These are phyloP conservation scores for Cadophora luteo-olivacea DNA, from an alignment of 2,329 filamentous ascomycete genomes.

Conservation along the genomic window DNA sequence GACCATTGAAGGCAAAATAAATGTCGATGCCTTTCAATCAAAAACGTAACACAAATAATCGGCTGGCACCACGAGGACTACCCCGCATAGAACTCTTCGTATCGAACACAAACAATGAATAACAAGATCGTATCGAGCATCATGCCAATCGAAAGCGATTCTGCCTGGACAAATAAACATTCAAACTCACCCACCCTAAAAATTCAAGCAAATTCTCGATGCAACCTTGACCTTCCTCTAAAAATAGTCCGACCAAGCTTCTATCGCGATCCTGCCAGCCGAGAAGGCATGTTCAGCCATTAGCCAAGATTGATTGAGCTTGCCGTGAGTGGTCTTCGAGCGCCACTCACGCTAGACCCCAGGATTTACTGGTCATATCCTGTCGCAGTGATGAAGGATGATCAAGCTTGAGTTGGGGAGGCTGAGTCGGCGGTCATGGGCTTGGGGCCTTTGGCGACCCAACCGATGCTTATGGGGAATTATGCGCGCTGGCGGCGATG, in stretches of 20 bases:
- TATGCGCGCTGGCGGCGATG: background rate
- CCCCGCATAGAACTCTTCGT: background rate
- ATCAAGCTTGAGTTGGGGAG: background rate
- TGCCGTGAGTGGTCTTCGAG: background rate
- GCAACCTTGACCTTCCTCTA: background rate
- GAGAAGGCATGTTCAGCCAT: background rate
- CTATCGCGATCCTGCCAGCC: background rate
- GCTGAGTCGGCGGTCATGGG: conserved; percentile 8
- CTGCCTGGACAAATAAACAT: conserved; percentile 5
- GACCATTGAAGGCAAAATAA: background rate
- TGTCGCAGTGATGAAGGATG: background rate
- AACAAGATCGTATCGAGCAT: conserved; percentile 9
- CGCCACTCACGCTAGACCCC: conserved; percentile 4
- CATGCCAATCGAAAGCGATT: background rate
- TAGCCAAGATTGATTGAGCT: background rate
- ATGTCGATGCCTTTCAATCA: background rate
- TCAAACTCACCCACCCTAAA: conserved; percentile 1
- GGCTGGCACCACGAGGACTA: background rate
- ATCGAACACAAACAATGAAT: background rate
- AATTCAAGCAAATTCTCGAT: background rate
- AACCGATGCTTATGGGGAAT: background rate
- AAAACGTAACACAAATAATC: background rate
- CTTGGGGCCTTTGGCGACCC: background rate
- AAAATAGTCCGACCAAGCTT: conserved; percentile 14
- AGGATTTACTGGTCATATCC: background rate